phyloP scores from a whole-genome alignment of 2,329 filamentous ascomycete genomes.

The Volutella citrinella region DNA sequence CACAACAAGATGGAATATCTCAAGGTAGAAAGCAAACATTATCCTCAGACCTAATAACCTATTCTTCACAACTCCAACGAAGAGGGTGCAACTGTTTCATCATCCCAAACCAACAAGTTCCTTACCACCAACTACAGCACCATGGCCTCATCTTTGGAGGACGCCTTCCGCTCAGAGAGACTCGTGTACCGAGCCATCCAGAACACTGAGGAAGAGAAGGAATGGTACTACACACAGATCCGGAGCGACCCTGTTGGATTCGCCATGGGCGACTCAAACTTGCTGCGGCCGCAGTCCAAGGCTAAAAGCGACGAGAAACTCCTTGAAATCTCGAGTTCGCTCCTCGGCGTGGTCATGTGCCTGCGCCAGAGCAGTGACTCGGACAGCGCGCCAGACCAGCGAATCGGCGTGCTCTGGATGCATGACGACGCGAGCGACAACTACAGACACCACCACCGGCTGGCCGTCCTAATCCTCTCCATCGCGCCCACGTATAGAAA shows the following conservation, averaged over 20 bases:
- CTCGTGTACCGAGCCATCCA: constrained; percentile 13
- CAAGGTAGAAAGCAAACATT: too few species aligned
- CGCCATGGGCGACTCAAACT: constrained; percentile 3
- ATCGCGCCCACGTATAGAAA: constrained; percentile 33
- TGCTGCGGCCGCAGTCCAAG: constrained; percentile 5
- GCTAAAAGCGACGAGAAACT: not conserved
- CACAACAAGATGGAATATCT: too few species aligned
- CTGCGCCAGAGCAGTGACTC: constrained; percentile 1
- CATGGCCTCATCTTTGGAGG: too few species aligned
- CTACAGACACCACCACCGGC: constrained; percentile 29
- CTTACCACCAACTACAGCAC: too few species aligned
- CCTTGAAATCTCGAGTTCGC: constrained; percentile 1
- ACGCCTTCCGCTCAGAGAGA: constrained; percentile 14
- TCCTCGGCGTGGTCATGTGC: constrained; percentile 6
- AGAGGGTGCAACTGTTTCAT: too few species aligned
- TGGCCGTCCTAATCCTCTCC: too few species aligned
- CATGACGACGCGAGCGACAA: too few species aligned
- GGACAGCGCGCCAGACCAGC: not conserved
- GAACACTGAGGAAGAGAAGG: constrained; percentile 9
- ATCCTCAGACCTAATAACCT: too few species aligned
- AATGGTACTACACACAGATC: constrained; percentile 10
- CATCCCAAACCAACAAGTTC: too few species aligned
- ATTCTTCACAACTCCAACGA: too few species aligned
- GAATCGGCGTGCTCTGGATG: too few species aligned
- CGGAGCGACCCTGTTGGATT: constrained; percentile 9